phyloP scores from a whole-genome alignment of 176 grass and related monocot genomes.

The Ensete ventricosum region DNA sequence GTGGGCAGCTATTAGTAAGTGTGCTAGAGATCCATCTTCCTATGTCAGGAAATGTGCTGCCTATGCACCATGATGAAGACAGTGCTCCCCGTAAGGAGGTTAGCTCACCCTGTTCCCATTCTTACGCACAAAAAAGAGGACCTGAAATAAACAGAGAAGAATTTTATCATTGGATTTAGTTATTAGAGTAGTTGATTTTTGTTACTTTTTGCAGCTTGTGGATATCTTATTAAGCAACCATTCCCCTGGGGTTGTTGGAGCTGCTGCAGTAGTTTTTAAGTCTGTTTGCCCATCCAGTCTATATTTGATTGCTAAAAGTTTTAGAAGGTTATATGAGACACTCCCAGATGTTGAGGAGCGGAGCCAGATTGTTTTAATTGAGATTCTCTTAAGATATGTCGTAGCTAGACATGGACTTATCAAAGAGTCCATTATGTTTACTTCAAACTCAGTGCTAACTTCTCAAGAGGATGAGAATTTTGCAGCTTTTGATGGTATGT shows the following conservation, averaged over 20 bases:
- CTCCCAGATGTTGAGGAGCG: constrained; percentile 92
- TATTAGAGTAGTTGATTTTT: background rate
- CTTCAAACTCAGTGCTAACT: constrained; percentile 18
- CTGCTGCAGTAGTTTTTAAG: constrained; percentile 66
- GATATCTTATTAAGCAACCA: constrained; percentile 57
- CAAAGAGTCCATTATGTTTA: constrained; percentile 59
- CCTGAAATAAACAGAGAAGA: background rate
- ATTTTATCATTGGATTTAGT: background rate
- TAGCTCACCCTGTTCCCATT: background rate
- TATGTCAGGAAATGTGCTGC: constrained; percentile 90
- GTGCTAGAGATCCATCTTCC: constrained; percentile 67
- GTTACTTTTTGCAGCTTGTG: constrained; percentile 45
- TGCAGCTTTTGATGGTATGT: background rate
- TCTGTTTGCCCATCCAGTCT: constrained; percentile 61
- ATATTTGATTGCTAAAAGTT: constrained; percentile 57
- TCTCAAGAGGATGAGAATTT: background rate
- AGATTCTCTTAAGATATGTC: constrained; percentile 75
- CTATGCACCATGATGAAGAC: constrained; percentile 65
- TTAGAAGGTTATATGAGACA: constrained; percentile 61
- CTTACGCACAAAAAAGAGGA: background rate
- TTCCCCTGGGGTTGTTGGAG: constrained; percentile 65
- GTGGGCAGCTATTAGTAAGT: constrained; percentile 59
- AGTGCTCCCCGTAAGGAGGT: constrained; percentile 51
- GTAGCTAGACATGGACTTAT: constrained; percentile 81
- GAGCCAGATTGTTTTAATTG: constrained; percentile 70